These are phyloP conservation scores for Akebia trifoliata DNA, from an alignment of 164 flowering plant species.

Conservation along the genomic window DNA sequence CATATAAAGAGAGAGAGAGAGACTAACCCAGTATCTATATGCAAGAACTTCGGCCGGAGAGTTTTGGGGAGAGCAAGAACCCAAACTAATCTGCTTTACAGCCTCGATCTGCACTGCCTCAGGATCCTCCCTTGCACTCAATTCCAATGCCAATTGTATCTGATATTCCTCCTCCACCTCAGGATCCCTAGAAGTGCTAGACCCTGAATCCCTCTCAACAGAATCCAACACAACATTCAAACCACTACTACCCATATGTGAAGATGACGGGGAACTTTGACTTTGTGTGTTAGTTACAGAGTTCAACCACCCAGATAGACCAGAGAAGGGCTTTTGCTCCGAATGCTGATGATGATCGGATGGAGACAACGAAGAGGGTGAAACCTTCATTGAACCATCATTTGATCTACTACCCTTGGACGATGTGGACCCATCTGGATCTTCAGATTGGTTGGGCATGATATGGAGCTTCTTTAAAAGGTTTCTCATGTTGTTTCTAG, in stretches of 20 bases:
- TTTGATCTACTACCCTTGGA: constrained; percentile 38
- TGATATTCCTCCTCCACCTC: constrained; percentile 91
- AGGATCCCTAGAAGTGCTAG: constrained; percentile 59
- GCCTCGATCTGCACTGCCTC: constrained; percentile 97
- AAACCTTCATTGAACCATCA: constrained; percentile 32
- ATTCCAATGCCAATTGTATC: constrained; percentile 85
- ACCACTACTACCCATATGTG: constrained; percentile 36
- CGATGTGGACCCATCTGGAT: constrained; percentile 47
- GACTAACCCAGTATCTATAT: constrained; percentile 86
- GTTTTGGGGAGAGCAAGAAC: constrained; percentile 65
- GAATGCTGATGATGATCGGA: constrained; percentile 28
- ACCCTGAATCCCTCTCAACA: constrained; percentile 45
- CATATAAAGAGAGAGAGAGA: constrained; percentile 6
- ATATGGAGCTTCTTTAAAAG: constrained; percentile 83
- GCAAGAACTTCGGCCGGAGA: constrained; percentile 85
- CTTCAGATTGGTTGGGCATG: constrained; percentile 58
- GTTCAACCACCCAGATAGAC: constrained; percentile 71
- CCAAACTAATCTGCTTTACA: constrained; percentile 93
- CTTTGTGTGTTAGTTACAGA: constrained; percentile 55
- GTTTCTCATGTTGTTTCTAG: constrained; percentile 53
- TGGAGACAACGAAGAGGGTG: constrained; percentile 26
- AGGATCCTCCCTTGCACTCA: constrained; percentile 96
- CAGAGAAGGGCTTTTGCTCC: constrained; percentile 58
- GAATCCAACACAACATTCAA: constrained; percentile 40
- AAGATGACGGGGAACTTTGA: constrained; percentile 56